Base-by-base conservation (phyloP, 106 monocot species). In the Ottelia alismoides region DNA sequence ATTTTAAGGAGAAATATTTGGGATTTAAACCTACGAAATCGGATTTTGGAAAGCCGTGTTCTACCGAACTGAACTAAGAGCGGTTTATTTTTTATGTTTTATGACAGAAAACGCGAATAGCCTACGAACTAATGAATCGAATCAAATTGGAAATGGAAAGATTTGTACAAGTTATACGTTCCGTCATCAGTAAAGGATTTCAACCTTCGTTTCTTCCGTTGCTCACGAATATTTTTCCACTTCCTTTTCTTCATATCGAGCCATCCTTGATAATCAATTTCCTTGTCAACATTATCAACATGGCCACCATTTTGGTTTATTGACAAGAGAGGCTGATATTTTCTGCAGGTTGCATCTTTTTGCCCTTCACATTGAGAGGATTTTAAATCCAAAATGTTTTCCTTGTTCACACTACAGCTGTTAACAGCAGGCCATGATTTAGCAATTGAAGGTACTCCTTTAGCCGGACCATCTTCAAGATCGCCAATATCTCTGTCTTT, bases 241-340 rank as follows among this genome's bases (percentile, higher is more conserved):
- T 89, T 96, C 55, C 94, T 96, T 51, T 96, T 96, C 57, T 79
- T 96, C 1, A 29, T 56, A 60, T 85, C 78, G 70, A 96, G 94
- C 94, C 94, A 96, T 54, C 76, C 81, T 73, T 81, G 80, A 82
- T 89, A 96, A 74, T 96, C 81, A 65, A 72, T 65, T 44, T 72
- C 60, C 53, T 48, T 78, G 45, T 89, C 78, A 49, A 96, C 43
- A 61, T 0, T 40, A 65, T 77, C 64, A 49, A 18, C 11, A n/a
- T 46, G 64, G 30, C 21, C 31, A 31, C 49, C 60, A 70, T 72
- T 72, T 59, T 74, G 67, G 47, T 58, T 63, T 30, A 65, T 28
- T 25, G 49, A 51, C 2, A 62, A 29, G 12, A 66, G 67, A 57
- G 69, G 61, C 45, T 62, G 49, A 20, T 62, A 49, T 31, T 16